These are phyloP conservation scores for Quercus tomentella DNA, from an alignment of 331 rosid species.

Conservation along the genomic window DNA sequence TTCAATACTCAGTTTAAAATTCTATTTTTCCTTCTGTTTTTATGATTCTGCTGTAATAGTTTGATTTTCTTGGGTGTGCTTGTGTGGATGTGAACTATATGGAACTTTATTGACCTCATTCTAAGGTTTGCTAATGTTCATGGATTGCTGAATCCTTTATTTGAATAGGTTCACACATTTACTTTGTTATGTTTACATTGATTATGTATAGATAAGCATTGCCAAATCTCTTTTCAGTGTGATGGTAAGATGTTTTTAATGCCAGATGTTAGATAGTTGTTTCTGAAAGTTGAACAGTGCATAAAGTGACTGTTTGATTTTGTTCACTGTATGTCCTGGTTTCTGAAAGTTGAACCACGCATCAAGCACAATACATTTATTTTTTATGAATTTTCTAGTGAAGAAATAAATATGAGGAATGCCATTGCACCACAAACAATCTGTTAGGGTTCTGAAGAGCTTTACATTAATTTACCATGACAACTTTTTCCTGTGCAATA, in stretches of 20 bases:
- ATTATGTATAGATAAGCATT: background rate
- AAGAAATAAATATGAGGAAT: background rate
- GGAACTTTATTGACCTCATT: background rate
- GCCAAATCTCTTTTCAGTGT: background rate
- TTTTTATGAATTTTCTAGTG: background rate
- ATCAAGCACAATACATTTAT: background rate
- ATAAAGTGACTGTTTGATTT: background rate
- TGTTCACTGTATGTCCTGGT: background rate
- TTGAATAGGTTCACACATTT: background rate
- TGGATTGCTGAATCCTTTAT: slow-evolving; percentile 11
- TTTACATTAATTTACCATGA: background rate
- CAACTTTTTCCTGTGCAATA: background rate
- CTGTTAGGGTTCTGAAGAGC: background rate
- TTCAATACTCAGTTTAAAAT: background rate
- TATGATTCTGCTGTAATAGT: background rate
- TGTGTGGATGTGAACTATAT: slow-evolving; percentile 2
- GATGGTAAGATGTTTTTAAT: background rate
- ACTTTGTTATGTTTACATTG: background rate
- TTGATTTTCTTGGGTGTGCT: slow-evolving; percentile 7
- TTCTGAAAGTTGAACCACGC: background rate
- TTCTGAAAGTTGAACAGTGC: background rate
- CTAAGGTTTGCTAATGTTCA: background rate
- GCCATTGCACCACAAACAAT: background rate
- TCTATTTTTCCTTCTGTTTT: slow-evolving; percentile 8
- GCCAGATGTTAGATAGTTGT: background rate